Base-by-base conservation (phyloP, 768 basidiomycete genomes). In the Serpula lacrymans region DNA sequence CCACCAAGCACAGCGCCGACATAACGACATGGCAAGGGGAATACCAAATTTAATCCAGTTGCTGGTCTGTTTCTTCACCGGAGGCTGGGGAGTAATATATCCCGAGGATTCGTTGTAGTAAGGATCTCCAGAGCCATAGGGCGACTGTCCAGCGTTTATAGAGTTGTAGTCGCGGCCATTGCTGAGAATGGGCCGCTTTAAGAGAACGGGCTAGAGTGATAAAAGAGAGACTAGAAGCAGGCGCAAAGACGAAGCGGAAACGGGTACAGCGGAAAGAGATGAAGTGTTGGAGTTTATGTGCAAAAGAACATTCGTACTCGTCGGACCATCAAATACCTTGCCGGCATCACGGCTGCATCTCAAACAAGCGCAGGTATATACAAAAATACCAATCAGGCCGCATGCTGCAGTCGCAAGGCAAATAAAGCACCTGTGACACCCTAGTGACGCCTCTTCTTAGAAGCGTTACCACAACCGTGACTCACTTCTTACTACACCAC, bases 1-100 rank as follows among this genome's bases (percentile, higher is more conserved):
- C 84, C 91, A 24, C 87, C 94, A 18, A 88, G 65, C 17, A 89
- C 75, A 31, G 78, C 85, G 28, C 68, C 87, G 34, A 69, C 65
- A 87, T 75, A 46, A 86, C 71, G 18, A 84, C 57, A 88, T 58
- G 18, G 71, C 69, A 37, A 85, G 59, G 12, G 87, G 88, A 16
- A 88, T 54, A 48, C 84, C 88, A 39, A 84, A 67, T 63, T 84
- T 88, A 48, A 89, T 64, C 87, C 84, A 91, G 41, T 74, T 78
- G 66, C 78, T 86, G 37, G 61, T 56, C 29, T 72, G 65, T 49
- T 71, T 80, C 72, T 76, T 82, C 34, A 48, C 51, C 27, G 68
- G 57, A 43, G 53, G 45, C 10, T 50, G 47, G 0, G 83, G 82
- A 20, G 77, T 68, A 51, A 86, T 76, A 50, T 72, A 85, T 39